phyloP scores from a whole-genome alignment of 2,329 filamentous ascomycete species.

The Diaporthe helianthi region DNA sequence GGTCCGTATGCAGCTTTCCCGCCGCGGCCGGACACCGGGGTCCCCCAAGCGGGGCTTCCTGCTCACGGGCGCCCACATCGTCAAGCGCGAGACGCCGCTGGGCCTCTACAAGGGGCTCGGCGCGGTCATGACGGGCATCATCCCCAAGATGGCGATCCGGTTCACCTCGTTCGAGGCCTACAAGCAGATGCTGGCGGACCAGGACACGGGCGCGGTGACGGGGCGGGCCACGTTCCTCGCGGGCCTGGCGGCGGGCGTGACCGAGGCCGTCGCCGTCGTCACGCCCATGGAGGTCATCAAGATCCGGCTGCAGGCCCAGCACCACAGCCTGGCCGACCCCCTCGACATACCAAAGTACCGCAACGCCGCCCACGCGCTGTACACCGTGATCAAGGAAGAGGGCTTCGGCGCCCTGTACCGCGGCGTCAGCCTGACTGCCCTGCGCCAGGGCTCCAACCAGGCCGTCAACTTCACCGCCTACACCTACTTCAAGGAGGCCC shows the following conservation, averaged over 20 bases:
- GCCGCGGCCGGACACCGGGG: conserved; percentile 81
- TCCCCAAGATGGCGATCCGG: conserved; percentile 99
- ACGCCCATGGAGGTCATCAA: conserved; percentile 99
- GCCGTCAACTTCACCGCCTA: conserved; percentile 99
- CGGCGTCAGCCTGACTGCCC: conserved; percentile 89
- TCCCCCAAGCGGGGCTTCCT: conserved; percentile 89
- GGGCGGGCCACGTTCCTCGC: conserved; percentile 73
- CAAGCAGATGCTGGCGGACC: conserved; percentile 80
- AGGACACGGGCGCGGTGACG: conserved; percentile 70
- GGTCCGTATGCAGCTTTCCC: conserved; percentile 98
- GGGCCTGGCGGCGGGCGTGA: conserved; percentile 90
- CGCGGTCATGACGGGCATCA: conserved; percentile 92
- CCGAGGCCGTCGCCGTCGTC: conserved; percentile 94
- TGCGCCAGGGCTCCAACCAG: conserved; percentile 96
- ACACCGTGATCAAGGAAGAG: conserved; percentile 92
- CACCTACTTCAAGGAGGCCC: conserved; percentile 83
- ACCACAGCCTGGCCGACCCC: conserved; percentile 97
- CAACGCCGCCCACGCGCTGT: conserved; percentile 82
- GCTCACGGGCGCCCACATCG: conserved; percentile 83
- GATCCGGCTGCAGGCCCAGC: conserved; percentile 96
- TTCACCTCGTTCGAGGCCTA: conserved; percentile 98
- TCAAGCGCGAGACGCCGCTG: conserved; percentile 87
- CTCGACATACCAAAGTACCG: conserved; percentile 97
- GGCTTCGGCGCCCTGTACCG: conserved; percentile 88
- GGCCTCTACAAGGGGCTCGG: conserved; percentile 98